Conservation (phyloP, 2,329 filamentous ascomycete genomes). For the Colletotrichum tanaceti region DNA sequence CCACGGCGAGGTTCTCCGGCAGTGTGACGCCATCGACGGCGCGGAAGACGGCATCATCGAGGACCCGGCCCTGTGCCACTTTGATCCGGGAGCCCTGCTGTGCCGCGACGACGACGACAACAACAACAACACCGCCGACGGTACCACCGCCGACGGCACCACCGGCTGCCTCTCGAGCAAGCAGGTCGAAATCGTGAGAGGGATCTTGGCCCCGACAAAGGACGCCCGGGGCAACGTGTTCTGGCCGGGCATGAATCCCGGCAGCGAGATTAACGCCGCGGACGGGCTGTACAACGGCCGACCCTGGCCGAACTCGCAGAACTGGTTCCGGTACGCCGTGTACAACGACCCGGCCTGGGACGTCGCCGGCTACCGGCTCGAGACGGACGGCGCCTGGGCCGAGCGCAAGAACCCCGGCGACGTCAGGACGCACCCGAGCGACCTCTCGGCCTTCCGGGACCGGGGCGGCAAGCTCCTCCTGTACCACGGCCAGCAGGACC, state of each 20-base stretch:
- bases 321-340: slow-evolving; percentile 56
- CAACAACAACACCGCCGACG: too few relatives aligned
- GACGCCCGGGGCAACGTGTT: slow-evolving; percentile 51
- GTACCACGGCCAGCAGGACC: slow-evolving; percentile 60
- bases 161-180: slow-evolving; percentile 50
- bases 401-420: slow-evolving; percentile 51
- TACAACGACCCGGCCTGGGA: slow-evolving; percentile 54
- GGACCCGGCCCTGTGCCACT: slow-evolving; percentile 55
- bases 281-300: slow-evolving; percentile 56
- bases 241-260: slow-evolving; percentile 59
- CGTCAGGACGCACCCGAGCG: slow-evolving; percentile 53
- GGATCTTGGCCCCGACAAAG: slow-evolving; percentile 46
- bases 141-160: slow-evolving; percentile 43
- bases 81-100: slow-evolving; percentile 37
- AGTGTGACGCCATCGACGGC: slow-evolving; percentile 63
- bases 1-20: slow-evolving; percentile 54
- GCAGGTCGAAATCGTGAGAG: slow-evolving; percentile 53
- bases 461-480: slow-evolving; percentile 58
- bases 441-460: slow-evolving; percentile 54
- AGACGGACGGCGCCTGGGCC: slow-evolving; percentile 49
- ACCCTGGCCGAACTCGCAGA: slow-evolving; percentile 45
- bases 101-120: neutral
- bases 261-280: slow-evolving; percentile 57
- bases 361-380: slow-evolving; percentile 49
- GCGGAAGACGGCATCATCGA: slow-evolving; percentile 60